A percentile compares a stretch with the other conserved stretches of the same genome.
phyloP scores from a whole-genome alignment of 140 eudicot species.

The Flaveria floridana region DNA sequence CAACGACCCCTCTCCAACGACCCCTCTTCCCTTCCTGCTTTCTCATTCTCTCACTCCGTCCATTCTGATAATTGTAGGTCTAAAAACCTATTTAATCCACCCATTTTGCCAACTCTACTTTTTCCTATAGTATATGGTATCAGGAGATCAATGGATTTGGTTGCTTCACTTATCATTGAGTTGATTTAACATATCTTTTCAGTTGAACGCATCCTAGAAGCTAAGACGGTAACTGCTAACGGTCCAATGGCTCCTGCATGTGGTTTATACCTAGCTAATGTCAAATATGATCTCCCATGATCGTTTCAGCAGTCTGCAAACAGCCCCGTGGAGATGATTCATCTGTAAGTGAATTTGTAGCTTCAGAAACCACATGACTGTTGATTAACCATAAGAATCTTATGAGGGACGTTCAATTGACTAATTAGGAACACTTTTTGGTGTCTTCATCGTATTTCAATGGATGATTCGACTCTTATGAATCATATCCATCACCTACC shows the following conservation, averaged over 20 bases:
- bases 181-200: slow-evolving; percentile 10
- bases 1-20: too few relatives aligned
- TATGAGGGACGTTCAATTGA: not conserved
- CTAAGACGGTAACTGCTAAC: slow-evolving; percentile 71
- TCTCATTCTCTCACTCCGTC: too few relatives aligned
- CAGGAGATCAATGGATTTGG: not conserved
- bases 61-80: not conserved
- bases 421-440: not conserved
- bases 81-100: not conserved
- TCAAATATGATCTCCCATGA: slow-evolving; percentile 75
- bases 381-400: not conserved
- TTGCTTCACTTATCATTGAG: slow-evolving; percentile 8
- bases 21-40: too few relatives aligned
- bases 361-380: not conserved
- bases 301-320: slow-evolving; percentile 18
- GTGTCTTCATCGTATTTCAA: not conserved
- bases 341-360: slow-evolving; percentile 12
- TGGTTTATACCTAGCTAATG: slow-evolving; percentile 85
- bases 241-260: slow-evolving; percentile 95
- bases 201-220: slow-evolving; percentile 83
- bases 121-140: not conserved
- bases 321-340: not conserved
- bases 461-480: not conserved
- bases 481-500: not conserved
- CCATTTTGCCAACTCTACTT: not conserved